Evolutionary conservation across 768 basidiomycete species (phyloP), one percentile per base, ranked within the genome.

Genomic region (Vararia minispora): DNA sequence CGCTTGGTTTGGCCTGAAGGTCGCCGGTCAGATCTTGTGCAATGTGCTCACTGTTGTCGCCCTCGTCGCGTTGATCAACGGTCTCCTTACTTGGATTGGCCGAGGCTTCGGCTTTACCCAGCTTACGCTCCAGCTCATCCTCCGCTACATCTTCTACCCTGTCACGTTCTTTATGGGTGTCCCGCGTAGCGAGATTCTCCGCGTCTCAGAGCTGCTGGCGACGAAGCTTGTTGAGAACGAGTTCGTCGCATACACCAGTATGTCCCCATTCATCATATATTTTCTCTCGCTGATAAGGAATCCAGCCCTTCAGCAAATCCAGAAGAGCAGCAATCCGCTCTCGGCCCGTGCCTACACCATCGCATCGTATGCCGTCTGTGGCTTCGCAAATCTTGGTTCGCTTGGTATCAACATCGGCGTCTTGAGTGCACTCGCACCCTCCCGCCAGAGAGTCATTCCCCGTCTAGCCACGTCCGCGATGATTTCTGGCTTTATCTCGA

Each of bases 91-190:
- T 21, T 92, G 87, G 88, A 72, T 90, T 54, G 89, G 89, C 23
- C 72, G 68, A 42, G 87, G 84, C 35, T 88, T 90, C 52, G 85
- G 82, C 26, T 85, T 91, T 49, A 72, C 81, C 50, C 66, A 71
- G 0, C 72, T 92, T 38, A 91, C 88, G 3, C 67, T 95, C 17
- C 77, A 92, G 55, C 74, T 92, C 43, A 69, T 90, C 49, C 62
- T 91, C 42, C 78, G 86, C 28, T 92, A 95, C 62, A 57, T 91
- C 48, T 83, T 85, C 64, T 92, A 92, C 60, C 90, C 90, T 20
- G 44, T 94, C 44, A 72, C 83, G 2, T 89, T 89, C 67, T 75
- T 89, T 64, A 61, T 76, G 43, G 69, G 64, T 57, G 85, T 88
- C 5, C 87, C 87, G 1, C 76, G 76, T 26, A 44, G 51, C n/a